Evolutionary conservation across 2,329 filamentous ascomycete genomes (phyloP), one percentile per base, ranked within the genome.

Genomic region (Emmonsia crescens): DNA sequence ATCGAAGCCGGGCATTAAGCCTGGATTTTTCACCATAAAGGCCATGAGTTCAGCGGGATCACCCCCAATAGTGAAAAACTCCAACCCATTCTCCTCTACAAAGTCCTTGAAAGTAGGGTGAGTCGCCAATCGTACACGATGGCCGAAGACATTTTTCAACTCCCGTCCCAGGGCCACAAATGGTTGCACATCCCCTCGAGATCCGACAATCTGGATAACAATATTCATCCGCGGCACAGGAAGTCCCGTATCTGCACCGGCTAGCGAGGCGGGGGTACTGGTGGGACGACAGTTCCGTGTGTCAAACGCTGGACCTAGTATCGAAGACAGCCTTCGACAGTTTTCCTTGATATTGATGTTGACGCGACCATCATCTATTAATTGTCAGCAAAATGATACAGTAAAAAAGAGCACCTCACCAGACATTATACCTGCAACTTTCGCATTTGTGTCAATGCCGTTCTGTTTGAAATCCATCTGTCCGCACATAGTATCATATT

Each of bases 1-100:
- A 57, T 92, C 87, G 62, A 93, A 84, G 0, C 88, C 88, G 1
- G 91, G 91, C 86, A 95, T 90, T 38, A 96, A 78, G 0, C 90
- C 89, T 0, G 91, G 89, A 67, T 94, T 89, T 74, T 92, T 92
- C 54, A 94, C 90, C 90, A 95, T 95, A 69, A 93, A 95, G 2
- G 90, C 89, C 88, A 91, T 91, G 51, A 91, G 78, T 68, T 89
- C 83, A 1, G 85, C 82, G 1, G 88, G 88, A 70, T 91, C 87
- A 2, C 88, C 88, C n/a, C 88, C 87, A 59, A 91, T 88, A 64
- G 77, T 83, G 73, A 88, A 91, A 73, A 91, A 92, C 68, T 91
- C 89, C 16, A 92, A 79, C 0, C 81, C 86, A 70, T 86, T 85
- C 59, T 88, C 83, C 63, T 85, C 81, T 3, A 91, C 85, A 66